These are phyloP conservation scores for Neostapfia colusana DNA, from an alignment of 176 grass and related monocot genomes.

Conservation along the genomic window DNA sequence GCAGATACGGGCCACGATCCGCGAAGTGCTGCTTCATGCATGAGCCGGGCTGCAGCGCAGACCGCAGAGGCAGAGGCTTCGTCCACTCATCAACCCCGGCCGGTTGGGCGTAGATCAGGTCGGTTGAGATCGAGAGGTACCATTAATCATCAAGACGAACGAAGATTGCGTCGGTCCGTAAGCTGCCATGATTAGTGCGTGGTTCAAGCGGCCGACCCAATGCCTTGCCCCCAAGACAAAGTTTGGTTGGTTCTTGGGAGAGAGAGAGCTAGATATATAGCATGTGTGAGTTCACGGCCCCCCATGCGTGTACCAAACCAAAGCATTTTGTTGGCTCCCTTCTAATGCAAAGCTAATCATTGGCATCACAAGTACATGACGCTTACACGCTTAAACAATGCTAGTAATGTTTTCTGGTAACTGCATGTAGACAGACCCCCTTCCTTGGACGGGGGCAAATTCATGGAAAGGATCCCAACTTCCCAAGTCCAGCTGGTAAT, in stretches of 20 bases:
- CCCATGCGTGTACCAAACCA: background rate
- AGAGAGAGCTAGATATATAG: too few species aligned
- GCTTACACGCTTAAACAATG: background rate
- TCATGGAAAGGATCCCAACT: background rate
- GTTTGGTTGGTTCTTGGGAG: background rate
- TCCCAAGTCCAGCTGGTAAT: background rate
- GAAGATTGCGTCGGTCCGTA: slow-evolving; percentile 14
- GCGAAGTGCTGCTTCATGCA: background rate
- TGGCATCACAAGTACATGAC: background rate
- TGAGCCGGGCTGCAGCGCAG: background rate
- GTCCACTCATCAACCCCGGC: background rate
- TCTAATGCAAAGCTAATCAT: background rate
- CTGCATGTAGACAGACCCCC: slow-evolving; percentile 34
- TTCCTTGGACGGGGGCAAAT: background rate
- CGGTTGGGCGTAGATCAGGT: background rate
- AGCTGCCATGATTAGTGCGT: slow-evolving; percentile 1
- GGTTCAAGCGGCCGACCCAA: slow-evolving; percentile 18
- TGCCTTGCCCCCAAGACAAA: slow-evolving; percentile 7
- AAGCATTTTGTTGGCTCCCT: background rate
- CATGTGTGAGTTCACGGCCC: background rate
- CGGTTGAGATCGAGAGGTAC: background rate
- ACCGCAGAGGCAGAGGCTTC: background rate
- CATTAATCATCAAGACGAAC: background rate
- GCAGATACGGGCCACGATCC: background rate
- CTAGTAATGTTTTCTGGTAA: slow-evolving; percentile 2